phyloP scores from a whole-genome alignment of 139 green algal genomes.

The Monoraphidium neglectum region DNA sequence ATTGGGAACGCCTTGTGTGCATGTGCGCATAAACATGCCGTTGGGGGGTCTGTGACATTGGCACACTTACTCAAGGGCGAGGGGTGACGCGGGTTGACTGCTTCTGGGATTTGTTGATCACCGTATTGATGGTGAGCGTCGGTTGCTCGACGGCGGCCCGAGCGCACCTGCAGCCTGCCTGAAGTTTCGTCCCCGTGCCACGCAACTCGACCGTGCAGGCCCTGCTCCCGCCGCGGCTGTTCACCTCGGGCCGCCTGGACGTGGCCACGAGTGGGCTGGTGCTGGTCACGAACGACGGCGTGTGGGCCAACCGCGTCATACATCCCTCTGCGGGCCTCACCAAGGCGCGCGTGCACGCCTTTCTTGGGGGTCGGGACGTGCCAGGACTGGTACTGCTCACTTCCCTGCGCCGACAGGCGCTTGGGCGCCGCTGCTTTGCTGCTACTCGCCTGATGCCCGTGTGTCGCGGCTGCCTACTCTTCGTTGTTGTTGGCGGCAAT shows the following conservation, averaged over 20 bases:
- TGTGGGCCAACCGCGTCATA: slow-evolving; percentile 25
- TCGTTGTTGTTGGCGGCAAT: too few relatives aligned
- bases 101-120: not conserved
- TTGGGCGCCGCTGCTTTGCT: too few relatives aligned
- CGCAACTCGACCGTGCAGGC: too few relatives aligned
- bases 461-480: too few relatives aligned
- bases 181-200: not conserved
- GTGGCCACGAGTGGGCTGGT: slow-evolving; percentile 88
- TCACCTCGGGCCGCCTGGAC: slow-evolving; percentile 95
- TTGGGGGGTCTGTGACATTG: not conserved
- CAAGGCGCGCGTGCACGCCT: too few relatives aligned
- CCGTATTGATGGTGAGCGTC: not conserved
- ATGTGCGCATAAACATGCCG: not conserved
- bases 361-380: too few relatives aligned
- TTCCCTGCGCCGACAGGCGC: too few relatives aligned
- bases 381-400: too few relatives aligned
- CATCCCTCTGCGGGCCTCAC: too few relatives aligned
- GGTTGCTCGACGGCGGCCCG: not conserved
- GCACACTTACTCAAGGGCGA: not conserved
- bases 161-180: not conserved
- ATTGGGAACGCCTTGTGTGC: not conserved
- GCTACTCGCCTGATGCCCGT: too few relatives aligned
- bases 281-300: slow-evolving; percentile 96
- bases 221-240: slow-evolving; percentile 78
- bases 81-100: not conserved